These are phyloP conservation scores for Picea glauca DNA, from an alignment of 75 land plant genomes.

Conservation along the genomic window DNA sequence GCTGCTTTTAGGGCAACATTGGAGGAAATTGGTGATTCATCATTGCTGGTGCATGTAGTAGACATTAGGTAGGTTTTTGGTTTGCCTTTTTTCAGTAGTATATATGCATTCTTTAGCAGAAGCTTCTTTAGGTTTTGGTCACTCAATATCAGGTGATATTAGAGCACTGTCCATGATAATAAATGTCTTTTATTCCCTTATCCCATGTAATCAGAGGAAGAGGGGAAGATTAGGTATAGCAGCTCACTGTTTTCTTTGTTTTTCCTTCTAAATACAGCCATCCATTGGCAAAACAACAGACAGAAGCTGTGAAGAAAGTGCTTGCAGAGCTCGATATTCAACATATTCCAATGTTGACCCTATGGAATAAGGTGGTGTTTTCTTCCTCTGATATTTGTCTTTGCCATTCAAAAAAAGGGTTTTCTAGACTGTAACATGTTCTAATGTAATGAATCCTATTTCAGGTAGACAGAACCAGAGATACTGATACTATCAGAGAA, in stretches of 20 bases:
- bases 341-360: conserved; percentile 69
- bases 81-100: neutral
- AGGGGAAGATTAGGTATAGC: neutral
- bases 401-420: neutral
- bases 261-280: conserved; percentile 49
- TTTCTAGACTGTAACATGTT: neutral
- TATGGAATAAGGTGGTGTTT: conserved; percentile 90
- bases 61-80: conserved; percentile 68
- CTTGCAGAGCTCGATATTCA: conserved; percentile 74
- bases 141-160: neutral
- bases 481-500: conserved; percentile 47
- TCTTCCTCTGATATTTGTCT: neutral
- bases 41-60: conserved; percentile 88
- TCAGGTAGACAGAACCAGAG: conserved; percentile 74
- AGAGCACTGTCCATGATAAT: neutral
- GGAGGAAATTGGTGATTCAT: conserved; percentile 94
- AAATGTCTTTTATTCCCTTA: neutral
- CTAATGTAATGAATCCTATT: conserved; percentile 10
- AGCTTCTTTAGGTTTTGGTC: neutral
- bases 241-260: neutral
- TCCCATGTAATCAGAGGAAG: neutral
- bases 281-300: conserved; percentile 81
- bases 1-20: conserved; percentile 97
- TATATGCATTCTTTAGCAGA: neutral
- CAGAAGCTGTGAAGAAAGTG: conserved; percentile 79